A percentile compares a stretch with the other conserved stretches of the same genome.
These are phyloP conservation scores for Talaromyces sp. DNA, from an alignment of 2,329 filamentous ascomycete genomes.

Conservation along the genomic window DNA sequence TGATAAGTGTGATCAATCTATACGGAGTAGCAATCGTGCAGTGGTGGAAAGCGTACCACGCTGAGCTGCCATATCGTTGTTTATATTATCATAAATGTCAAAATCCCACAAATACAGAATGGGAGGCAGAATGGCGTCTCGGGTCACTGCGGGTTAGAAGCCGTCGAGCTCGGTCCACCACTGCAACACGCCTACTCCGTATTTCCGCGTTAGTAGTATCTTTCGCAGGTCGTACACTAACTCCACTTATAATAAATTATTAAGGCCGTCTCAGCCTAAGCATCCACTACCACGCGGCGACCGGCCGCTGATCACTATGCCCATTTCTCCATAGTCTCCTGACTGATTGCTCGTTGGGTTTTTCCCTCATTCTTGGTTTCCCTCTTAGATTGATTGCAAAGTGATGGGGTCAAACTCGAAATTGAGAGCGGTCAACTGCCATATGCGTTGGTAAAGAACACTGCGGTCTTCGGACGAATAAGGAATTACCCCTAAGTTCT, in stretches of 20 bases:
- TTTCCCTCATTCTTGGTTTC: background rate
- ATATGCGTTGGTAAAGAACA: background rate
- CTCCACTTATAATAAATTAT: background rate
- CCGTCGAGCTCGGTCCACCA: conserved; percentile 4
- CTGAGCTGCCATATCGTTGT: background rate
- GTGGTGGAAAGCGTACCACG: background rate
- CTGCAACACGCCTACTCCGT: background rate
- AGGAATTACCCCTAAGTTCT: background rate
- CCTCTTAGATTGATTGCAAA: background rate
- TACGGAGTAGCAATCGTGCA: background rate
- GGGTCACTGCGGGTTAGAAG: background rate
- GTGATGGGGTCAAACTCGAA: background rate
- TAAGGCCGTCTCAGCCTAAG: background rate
- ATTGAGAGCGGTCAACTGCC: background rate
- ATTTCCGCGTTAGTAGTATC: background rate
- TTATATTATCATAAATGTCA: background rate
- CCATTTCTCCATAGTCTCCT: background rate
- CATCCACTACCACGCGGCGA: background rate
- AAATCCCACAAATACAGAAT: background rate
- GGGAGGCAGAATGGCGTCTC: background rate
- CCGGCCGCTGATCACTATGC: background rate
- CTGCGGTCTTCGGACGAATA: background rate
- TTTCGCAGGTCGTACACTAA: background rate
- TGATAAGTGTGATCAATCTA: background rate
- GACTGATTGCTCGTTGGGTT: background rate